Percentiles rank a stretch among this genome's conserved stretches.
phyloP scores from a whole-genome alignment of 257 asterid genomes.

The Forsythia viridissima region DNA sequence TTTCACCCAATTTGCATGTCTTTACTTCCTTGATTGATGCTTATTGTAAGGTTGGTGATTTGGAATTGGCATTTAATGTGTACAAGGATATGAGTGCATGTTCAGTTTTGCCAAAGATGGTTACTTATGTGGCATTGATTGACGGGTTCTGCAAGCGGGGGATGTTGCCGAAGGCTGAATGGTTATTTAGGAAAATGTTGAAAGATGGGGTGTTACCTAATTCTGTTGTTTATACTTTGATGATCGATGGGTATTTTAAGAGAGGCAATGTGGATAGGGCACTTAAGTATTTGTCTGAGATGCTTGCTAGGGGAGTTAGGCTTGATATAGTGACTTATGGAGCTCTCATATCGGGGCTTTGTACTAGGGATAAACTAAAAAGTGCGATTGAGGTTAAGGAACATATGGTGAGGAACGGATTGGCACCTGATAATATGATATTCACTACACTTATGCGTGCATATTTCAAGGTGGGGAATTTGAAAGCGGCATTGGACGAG shows the following conservation, averaged over 20 bases:
- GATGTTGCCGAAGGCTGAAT: constrained; percentile 18
- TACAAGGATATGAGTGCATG: constrained; percentile 13
- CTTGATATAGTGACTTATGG: constrained; percentile 22
- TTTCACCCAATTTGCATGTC: background rate
- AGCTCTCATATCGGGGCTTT: constrained; percentile 18
- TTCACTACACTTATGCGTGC: constrained; percentile 20
- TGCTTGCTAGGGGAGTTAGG: constrained; percentile 21
- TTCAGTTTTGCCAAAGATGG: constrained; percentile 4
- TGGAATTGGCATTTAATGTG: constrained; percentile 18
- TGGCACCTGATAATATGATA: constrained; percentile 10
- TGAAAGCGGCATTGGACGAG: constrained; percentile 19
- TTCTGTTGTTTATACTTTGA: constrained; percentile 24
- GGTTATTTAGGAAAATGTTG: constrained; percentile 18
- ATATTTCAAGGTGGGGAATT: constrained; percentile 15
- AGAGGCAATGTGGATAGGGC: constrained; percentile 16
- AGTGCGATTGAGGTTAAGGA: constrained; percentile 20
- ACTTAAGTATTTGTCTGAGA: constrained; percentile 15
- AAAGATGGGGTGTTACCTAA: constrained; percentile 21
- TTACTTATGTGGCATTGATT: constrained; percentile 20
- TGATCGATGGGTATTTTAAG: constrained; percentile 23
- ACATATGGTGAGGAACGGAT: constrained; percentile 10
- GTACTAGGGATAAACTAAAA: constrained; percentile 10
- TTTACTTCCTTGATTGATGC: constrained; percentile 24
- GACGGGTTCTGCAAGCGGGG: constrained; percentile 18
- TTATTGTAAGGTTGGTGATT: constrained; percentile 23